Conservation (phyloP, 805 yeast species). For the Yarrowia osloensis region DNA sequence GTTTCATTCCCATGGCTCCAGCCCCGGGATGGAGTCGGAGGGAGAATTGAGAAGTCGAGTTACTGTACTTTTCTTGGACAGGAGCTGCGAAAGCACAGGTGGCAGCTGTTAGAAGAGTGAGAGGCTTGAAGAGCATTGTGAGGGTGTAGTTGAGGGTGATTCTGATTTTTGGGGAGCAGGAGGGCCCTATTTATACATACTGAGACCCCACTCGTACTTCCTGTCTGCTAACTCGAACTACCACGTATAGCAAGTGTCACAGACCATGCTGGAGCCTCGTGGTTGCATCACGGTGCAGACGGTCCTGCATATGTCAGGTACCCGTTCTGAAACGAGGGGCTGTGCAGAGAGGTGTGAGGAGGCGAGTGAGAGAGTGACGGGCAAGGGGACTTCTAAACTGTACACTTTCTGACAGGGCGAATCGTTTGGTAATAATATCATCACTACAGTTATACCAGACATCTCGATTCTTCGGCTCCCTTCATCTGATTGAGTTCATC, state of each 20-base stretch:
- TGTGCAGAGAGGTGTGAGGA: not conserved
- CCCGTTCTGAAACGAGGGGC: slow-evolving; percentile 21
- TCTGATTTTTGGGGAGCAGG: no score
- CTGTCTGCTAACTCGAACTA: not conserved
- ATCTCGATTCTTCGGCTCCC: no score
- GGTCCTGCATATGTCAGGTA: slow-evolving; percentile 15
- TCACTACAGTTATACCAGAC: not conserved
- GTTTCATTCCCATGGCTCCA: not conserved
- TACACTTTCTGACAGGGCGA: not conserved
- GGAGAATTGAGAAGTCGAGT: not conserved
- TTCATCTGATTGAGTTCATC: not conserved
- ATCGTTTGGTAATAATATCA: not conserved
- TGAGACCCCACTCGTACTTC: no score
- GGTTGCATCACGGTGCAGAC: not conserved
- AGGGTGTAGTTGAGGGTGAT: not conserved
- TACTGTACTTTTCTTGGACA: no score
- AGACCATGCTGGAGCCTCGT: not conserved
- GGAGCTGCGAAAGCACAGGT: not conserved
- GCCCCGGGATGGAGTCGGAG: not conserved
- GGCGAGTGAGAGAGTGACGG: no score
- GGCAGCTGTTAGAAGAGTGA: not conserved
- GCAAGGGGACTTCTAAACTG: not conserved
- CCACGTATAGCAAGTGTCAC: not conserved
- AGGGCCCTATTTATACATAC: not conserved
- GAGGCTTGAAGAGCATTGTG: not conserved